Base-by-base conservation (phyloP, 139 green algal genomes). In the Desmodesmus armatus region DNA sequence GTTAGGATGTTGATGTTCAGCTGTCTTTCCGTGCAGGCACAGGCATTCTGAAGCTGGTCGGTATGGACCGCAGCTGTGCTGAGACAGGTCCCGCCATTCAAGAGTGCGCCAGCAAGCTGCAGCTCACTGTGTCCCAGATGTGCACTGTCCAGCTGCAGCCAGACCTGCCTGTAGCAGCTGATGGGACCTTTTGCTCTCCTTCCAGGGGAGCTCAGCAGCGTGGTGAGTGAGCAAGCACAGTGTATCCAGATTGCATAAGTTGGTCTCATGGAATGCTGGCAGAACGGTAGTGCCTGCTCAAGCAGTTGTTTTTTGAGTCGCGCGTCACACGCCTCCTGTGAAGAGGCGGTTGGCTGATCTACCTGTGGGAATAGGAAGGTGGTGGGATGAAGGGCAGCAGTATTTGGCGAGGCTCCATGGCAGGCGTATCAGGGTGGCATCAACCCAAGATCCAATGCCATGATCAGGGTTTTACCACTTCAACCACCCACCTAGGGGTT, bases 101-200 rank as follows among this genome's bases (percentile, higher is more conserved):
- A n/a, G 73, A 80, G 47, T 80, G 73, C 73, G 27, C 37, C 27
- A 27, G 47, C 29, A 80, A 80, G 31, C 17, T 80, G 29, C 73
- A 80, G 33, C 29, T 80, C 15, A 69, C 13, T 47, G 47, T 17
- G 4, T 44, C 73, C 19, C 43, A 29, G 43, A 29, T 51, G 31
- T 80, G 73, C 73, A 39, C 43, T 39, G 7, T 80, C 19, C 47
- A 65, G 29, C 49, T 80, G 43, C 73, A 80, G 47, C 47, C 73
- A 31, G 55, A 66, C 33, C 6, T 80, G 7, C 44, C 31, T 29
- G 25, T 80, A 3, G 67, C 35, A 47, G 5, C 13, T 11, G 35
- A 75, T 53, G 35, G 67, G 3, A 44, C 63, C 1, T 75, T 55
- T 55, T 55, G 13, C 47, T 7, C 13, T 55, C 13, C 13, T 21